Conservation (phyloP, 2,329 filamentous ascomycete genomes). For the Fusarium sp. region DNA sequence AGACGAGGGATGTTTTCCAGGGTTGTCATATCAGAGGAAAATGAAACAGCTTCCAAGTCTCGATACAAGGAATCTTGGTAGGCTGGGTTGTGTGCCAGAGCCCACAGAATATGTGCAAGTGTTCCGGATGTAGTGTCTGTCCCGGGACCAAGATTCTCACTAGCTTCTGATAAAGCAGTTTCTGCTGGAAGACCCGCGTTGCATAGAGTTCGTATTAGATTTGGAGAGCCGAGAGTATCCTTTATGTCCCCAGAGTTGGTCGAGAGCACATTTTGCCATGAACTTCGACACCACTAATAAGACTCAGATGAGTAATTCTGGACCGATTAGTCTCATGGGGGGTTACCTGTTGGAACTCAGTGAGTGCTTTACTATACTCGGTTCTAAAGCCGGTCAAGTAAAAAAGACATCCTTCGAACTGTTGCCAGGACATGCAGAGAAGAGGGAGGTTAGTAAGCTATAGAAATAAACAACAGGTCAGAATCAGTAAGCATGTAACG, state of each 20-base stretch:
- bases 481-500: not conserved
- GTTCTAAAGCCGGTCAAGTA: not conserved
- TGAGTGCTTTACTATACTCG: not conserved
- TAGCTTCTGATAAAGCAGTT: slow-evolving; percentile 48
- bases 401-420: not conserved
- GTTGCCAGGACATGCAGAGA: not conserved
- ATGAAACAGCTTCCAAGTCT: slow-evolving; percentile 27
- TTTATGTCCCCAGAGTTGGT: not conserved
- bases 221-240: slow-evolving; percentile 5
- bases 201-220: slow-evolving; percentile 42
- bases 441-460: not conserved
- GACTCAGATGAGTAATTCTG: not conserved
- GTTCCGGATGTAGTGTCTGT: slow-evolving; percentile 51
- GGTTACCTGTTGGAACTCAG: not conserved
- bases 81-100: slow-evolving; percentile 42
- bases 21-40: slow-evolving; percentile 21
- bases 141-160: slow-evolving; percentile 49
- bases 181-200: slow-evolving; percentile 37
- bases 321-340: too few relatives aligned
- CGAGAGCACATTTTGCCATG: not conserved
- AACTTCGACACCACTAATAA: not conserved
- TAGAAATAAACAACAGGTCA: not conserved
- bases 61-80: slow-evolving; percentile 45
- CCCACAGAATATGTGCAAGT: slow-evolving; percentile 50
- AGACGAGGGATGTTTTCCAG: slow-evolving; percentile 43